These are phyloP conservation scores for Phalaenopsis hybrid DNA, from an alignment of 116 monocot species.

Conservation along the genomic window DNA sequence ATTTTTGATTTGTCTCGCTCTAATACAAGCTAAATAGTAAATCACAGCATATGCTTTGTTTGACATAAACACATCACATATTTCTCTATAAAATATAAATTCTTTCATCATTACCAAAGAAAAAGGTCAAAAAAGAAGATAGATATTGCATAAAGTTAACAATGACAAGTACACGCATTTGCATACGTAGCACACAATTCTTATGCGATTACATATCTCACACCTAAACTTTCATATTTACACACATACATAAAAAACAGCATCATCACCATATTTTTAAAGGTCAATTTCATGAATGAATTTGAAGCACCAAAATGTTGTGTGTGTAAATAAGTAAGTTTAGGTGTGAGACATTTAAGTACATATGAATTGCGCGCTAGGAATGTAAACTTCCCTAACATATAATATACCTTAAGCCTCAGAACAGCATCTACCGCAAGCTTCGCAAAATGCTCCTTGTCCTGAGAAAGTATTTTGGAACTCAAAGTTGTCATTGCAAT, in stretches of 20 bases:
- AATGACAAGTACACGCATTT: not conserved
- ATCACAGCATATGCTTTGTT: not conserved
- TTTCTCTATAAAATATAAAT: not conserved
- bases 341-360: too few species aligned
- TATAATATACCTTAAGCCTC: constrained; percentile 72
- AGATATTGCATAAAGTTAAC: not conserved
- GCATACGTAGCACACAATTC: too few species aligned
- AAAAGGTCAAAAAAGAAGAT: not conserved
- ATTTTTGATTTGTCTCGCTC: not conserved
- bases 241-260: too few species aligned
- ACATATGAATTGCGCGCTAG: too few species aligned
- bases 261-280: too few species aligned
- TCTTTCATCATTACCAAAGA: not conserved
- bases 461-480: constrained; percentile 95
- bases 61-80: not conserved
- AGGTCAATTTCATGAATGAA: too few species aligned
- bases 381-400: not conserved
- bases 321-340: too few species aligned
- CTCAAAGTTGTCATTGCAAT: constrained; percentile 97
- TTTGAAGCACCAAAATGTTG: too few species aligned
- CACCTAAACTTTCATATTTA: too few species aligned
- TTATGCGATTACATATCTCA: too few species aligned
- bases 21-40: not conserved
- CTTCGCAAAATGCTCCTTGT: constrained; percentile 95
- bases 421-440: constrained; percentile 98